Percentiles rank a stretch among this genome's conserved stretches.
Conservation (phyloP, 2,329 filamentous ascomycete species). For the Metarhizium rileyi region DNA sequence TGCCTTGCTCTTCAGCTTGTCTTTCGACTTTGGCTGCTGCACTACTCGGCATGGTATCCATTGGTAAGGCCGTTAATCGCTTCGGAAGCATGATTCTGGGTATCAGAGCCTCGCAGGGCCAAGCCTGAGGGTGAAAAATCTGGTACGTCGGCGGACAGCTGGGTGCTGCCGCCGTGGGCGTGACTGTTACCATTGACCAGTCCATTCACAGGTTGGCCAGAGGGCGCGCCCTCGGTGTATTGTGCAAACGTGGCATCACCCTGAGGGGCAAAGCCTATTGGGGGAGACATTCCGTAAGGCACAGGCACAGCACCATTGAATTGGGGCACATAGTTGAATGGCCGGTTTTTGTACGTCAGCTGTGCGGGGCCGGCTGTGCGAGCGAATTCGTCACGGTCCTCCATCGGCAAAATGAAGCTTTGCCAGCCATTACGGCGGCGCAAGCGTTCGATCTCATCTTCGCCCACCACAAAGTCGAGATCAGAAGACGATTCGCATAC, state of each 20-base stretch:
- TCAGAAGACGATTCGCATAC: slow-evolving; percentile 63
- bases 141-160: slow-evolving; percentile 29
- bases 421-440: slow-evolving; percentile 69
- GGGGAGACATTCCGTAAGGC: slow-evolving; percentile 20
- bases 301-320: slow-evolving; percentile 23
- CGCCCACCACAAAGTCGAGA: slow-evolving; percentile 65
- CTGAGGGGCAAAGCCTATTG: slow-evolving; percentile 19
- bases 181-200: slow-evolving; percentile 16
- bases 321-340: slow-evolving; percentile 18
- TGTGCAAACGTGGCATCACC: slow-evolving; percentile 20
- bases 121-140: slow-evolving; percentile 27
- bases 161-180: slow-evolving; percentile 19
- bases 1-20: neutral
- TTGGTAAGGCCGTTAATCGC: slow-evolving; percentile 10
- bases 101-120: neutral
- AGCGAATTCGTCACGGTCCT: slow-evolving; percentile 62
- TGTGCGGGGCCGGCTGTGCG: slow-evolving; percentile 58
- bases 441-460: slow-evolving; percentile 70
- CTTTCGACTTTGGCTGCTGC: neutral
- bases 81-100: neutral
- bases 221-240: slow-evolving; percentile 21
- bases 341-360: slow-evolving; percentile 25
- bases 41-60: slow-evolving; percentile 6
- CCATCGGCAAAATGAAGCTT: slow-evolving; percentile 64
- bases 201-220: slow-evolving; percentile 28